Evolutionary conservation across 495 filamentous ascomycete genomes (phyloP).

Genomic region (Penicillium bovifimosum): DNA sequence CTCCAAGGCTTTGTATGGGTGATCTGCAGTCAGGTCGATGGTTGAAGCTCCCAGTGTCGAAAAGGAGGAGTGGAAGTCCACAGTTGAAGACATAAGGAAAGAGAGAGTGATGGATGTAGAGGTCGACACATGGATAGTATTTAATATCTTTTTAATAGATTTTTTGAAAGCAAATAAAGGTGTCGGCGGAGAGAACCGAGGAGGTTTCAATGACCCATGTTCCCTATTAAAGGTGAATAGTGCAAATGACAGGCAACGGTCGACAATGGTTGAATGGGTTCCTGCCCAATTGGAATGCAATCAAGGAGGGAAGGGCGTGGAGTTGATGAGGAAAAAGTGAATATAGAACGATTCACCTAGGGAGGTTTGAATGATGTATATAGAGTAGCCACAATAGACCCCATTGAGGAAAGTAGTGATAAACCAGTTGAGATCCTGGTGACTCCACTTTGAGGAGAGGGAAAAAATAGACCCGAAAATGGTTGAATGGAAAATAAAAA

Average conservation of each 20-base stretch:
- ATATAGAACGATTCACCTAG: conserved; percentile 9
- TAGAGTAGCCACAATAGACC: conserved; percentile 24
- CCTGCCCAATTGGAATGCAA: conserved; percentile 18
- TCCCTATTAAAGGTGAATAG: conserved; percentile 2
- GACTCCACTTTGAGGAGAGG: conserved; percentile 5
- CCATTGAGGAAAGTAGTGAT: conserved; percentile 37
- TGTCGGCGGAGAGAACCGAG: conserved; percentile 4
- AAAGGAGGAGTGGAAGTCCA: conserved; percentile 24
- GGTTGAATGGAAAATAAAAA: conserved; percentile 7
- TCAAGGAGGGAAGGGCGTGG: conserved; percentile 2
- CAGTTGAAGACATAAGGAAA: conserved; percentile 37
- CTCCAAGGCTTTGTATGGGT: conserved; percentile 14
- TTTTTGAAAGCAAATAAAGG: conserved; percentile 2
- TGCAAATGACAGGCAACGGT: background rate
- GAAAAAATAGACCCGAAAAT: background rate
- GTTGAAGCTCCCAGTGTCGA: conserved; percentile 27
- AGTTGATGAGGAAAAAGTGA: conserved; percentile 10
- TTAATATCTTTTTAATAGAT: conserved; percentile 1
- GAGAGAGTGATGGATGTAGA: background rate
- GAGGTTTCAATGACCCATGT: conserved; percentile 8
- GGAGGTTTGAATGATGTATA: conserved; percentile 24
- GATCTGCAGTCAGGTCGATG: conserved; percentile 18
- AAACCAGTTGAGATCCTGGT: conserved; percentile 15
- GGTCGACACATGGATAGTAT: conserved; percentile 20
- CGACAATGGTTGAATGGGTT: background rate